Evolutionary conservation across 1,284 basidiomycete species (phyloP).

Genomic region (Coniferiporia weirii): DNA sequence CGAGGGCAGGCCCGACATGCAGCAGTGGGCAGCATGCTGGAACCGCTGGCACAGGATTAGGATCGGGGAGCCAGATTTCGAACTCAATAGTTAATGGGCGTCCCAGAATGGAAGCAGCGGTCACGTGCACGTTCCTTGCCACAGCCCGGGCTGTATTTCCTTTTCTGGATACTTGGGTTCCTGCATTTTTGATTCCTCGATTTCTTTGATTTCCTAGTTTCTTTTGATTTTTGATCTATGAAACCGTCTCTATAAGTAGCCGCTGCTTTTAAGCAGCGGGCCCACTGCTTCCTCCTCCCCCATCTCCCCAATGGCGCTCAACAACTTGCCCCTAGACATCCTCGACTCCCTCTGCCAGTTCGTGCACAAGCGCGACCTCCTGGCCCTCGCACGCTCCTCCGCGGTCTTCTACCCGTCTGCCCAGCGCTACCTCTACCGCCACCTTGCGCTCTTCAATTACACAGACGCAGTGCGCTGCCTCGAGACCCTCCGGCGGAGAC

Average conservation of each 20-base stretch:
- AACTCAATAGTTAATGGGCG: too few relatives aligned
- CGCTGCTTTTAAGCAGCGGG: not conserved
- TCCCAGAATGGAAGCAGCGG: not conserved
- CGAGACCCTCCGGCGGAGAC: constrained; percentile 46
- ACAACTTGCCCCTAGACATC: constrained; percentile 49
- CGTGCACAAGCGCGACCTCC: constrained; percentile 37
- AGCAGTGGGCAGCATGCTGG: constrained; percentile 11
- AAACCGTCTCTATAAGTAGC: not conserved
- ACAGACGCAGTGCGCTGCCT: constrained; percentile 44
- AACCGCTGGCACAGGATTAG: not conserved
- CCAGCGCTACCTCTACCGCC: constrained; percentile 56
- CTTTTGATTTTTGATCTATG: not conserved
- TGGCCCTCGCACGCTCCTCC: constrained; percentile 41
- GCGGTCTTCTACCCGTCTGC: constrained; percentile 42
- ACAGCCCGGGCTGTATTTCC: too few relatives aligned
- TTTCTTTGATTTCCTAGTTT: not conserved
- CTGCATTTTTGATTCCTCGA: not conserved
- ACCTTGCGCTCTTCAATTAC: constrained; percentile 41
- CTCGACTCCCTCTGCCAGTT: constrained; percentile 40
- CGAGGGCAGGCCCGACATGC: constrained; percentile 8
- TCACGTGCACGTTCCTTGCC: too few relatives aligned
- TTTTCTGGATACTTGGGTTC: not conserved
- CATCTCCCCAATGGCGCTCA: constrained; percentile 24
- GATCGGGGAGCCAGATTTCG: not conserved
- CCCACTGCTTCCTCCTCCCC: not conserved